Evolutionary conservation across 2,329 filamentous ascomycete species (phyloP).

Genomic region (Apiospora saccharicola): DNA sequence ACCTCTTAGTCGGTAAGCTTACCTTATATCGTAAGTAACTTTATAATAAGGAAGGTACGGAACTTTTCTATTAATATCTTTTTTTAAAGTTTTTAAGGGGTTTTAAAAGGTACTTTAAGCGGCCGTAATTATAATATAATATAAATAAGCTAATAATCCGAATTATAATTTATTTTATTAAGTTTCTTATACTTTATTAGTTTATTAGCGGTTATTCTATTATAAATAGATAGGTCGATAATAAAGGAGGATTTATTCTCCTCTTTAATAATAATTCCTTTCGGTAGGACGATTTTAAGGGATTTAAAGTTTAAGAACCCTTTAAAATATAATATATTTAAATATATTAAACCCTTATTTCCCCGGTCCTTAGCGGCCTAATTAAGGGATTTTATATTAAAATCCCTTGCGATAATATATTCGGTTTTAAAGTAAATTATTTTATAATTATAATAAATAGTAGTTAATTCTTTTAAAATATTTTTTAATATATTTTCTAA

Average conservation of each 20-base stretch:
- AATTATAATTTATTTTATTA: neutral
- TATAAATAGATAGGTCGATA: neutral
- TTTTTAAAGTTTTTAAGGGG: neutral
- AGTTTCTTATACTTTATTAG: neutral
- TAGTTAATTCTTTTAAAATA: too few species aligned
- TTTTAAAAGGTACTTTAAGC: neutral
- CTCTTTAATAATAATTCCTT: neutral
- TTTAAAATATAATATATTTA: neutral
- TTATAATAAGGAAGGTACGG: too few species aligned
- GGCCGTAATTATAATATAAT: neutral
- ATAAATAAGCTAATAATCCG: neutral
- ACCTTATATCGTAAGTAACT: too few species aligned
- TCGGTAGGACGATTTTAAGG: neutral
- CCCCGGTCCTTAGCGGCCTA: neutral
- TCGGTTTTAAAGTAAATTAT: neutral
- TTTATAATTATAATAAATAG: neutral
- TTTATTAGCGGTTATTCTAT: neutral
- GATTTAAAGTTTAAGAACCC: neutral
- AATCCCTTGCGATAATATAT: neutral
- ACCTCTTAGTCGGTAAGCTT: too few species aligned
- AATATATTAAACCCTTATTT: accelerated
- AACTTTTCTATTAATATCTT: too few species aligned
- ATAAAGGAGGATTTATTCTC: neutral
- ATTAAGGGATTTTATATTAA: neutral
- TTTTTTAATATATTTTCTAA: neutral